Percentiles rank a stretch among this genome's conserved stretches.
phyloP scores from a whole-genome alignment of 176 grass and related monocot genomes.

The Panicum miliaceum region DNA sequence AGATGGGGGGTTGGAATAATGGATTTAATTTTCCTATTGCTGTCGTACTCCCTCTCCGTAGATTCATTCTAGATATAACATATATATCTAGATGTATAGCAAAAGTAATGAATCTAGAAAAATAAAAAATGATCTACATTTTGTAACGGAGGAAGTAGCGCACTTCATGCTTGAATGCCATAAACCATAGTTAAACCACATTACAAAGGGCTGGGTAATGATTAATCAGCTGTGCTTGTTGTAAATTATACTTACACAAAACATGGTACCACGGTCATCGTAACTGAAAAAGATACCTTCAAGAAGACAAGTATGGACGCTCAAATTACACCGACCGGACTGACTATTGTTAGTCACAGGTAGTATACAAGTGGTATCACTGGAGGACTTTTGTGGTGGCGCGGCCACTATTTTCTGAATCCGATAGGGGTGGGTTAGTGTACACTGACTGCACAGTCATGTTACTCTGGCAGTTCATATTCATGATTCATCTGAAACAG shows the following conservation, averaged over 20 bases:
- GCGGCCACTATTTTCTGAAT: neutral
- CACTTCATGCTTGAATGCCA: neutral
- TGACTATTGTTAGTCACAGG: neutral
- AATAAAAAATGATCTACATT: too few species aligned
- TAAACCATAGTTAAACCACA: neutral
- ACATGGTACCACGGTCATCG: neutral
- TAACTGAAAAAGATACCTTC: neutral
- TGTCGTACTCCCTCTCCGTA: too few species aligned
- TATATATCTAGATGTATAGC: too few species aligned
- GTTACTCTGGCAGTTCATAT: neutral
- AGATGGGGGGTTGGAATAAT: neutral
- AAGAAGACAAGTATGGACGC: neutral
- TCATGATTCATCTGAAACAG: constrained; percentile 42
- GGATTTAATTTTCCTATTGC: neutral
- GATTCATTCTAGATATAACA: too few species aligned
- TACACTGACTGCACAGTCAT: neutral
- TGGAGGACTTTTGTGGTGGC: neutral
- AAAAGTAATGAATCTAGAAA: too few species aligned
- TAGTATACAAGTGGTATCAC: neutral
- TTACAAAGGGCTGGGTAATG: neutral
- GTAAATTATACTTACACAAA: neutral
- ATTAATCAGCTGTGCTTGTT: neutral
- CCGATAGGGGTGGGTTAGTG: neutral
- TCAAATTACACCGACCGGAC: neutral
- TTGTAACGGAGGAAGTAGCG: too few species aligned